A percentile compares a stretch with the other conserved stretches of the same genome.
Conservation (phyloP, 495 filamentous ascomycete genomes). For the Penicillium longicatenatum region DNA sequence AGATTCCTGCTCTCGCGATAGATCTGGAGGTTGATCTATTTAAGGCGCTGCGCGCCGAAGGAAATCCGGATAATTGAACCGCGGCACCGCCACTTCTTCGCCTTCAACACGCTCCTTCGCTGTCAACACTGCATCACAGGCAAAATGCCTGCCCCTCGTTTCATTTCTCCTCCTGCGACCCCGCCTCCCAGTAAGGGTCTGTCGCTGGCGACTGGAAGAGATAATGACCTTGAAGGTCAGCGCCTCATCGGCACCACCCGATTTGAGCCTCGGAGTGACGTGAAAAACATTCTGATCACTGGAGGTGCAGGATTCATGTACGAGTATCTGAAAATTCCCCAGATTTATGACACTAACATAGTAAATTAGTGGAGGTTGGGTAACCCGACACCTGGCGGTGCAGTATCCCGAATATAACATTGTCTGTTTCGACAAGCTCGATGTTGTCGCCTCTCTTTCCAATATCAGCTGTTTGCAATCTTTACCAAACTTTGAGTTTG, state of each 20-base stretch:
- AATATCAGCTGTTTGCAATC: constrained; percentile 64
- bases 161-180: background rate
- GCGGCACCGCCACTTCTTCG: background rate
- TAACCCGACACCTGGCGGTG: constrained; percentile 67
- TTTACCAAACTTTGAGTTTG: constrained; percentile 70
- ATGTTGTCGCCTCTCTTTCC: constrained; percentile 71
- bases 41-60: background rate
- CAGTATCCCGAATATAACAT: constrained; percentile 72
- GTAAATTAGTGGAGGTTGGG: constrained; percentile 62
- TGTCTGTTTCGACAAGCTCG: constrained; percentile 75
- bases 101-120: background rate
- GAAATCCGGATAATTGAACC: background rate
- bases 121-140: background rate
- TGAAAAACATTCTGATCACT: background rate
- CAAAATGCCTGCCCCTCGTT: background rate
- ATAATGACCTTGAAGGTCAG: background rate
- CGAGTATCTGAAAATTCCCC: background rate
- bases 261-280: background rate
- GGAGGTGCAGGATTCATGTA: background rate
- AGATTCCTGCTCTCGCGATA: background rate
- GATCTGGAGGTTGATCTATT: background rate
- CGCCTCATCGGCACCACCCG: background rate
- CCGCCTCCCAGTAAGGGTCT: background rate
- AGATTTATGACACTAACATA: background rate
- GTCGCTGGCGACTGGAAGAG: background rate